Base-by-base conservation (phyloP, 2,329 filamentous ascomycete species). In the Exophiala alcalophila region DNA sequence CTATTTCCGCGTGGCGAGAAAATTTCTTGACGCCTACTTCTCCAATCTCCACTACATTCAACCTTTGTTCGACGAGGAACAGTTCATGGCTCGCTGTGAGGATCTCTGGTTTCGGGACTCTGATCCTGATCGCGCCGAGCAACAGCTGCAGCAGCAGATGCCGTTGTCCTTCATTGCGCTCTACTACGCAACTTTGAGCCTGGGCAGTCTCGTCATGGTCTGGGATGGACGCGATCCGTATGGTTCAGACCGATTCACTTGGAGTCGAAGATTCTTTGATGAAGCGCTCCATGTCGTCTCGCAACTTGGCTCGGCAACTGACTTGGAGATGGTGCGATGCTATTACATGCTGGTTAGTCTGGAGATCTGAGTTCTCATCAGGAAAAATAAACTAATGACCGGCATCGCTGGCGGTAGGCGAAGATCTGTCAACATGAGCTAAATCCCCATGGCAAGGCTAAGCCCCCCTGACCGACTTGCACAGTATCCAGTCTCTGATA, bases 381-480 rank as follows among this genome's bases (percentile, higher is more conserved):
- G n/a, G n/a, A n/a, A n/a, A n/a, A n/a, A n/a, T n/a, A n/a, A 5
- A 37, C 34, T 37, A n/a, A 37, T 27, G 11, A 27, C 34, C 67
- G 65, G 33, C 63, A 70, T 25, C 69, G 71, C 47, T 5, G 10
- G n/a, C 59, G 72, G 5, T 62, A 74, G 62, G 68, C 69, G 5
- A 72, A 73, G 52, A 49, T 73, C 3, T 73, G 69, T 47, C 71
- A 73, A 43, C 71, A 73, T 35, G 69, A 73, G 45, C 59, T 74
- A 4, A 71, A 72, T 36, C 68, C 68, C 4, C 47, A 49, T 20
- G 39, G 45, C 44, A 40, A 8, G 31, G 5, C 14, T 25, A n/a
- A n/a, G 21, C 5, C 5, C 20, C 10, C 24, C 11, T 28, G 8
- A 32, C 25, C 20, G 18, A 24, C 10, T 14, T 14, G 9, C 27